Base-by-base conservation (phyloP, 2,329 filamentous ascomycete species). In the Aspergillus alliaceus region DNA sequence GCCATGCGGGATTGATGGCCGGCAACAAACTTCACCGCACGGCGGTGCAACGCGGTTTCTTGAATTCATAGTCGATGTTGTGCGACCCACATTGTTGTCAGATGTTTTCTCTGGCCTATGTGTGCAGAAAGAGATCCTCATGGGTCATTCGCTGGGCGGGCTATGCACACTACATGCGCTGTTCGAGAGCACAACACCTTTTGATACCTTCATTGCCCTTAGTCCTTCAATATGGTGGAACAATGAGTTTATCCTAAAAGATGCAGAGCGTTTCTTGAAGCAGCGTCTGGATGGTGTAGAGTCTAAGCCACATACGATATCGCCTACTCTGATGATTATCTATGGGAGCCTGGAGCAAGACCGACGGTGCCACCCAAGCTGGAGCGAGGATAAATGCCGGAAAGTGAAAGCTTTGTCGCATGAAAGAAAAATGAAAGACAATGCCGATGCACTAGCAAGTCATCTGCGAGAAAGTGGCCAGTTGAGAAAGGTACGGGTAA, bases 161-260 rank as follows among this genome's bases (percentile, higher is more conserved):
- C 67, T 83, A 1, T 82, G 82, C 46, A 69, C 74, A 0, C 68
- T 83, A 3, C 78, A 81, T 57, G 69, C 76, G 0, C 68, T 82
- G 6, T 77, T 78, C 51, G 75, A 70, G 0, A 66, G 70, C 3
- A 74, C 77, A 0, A 61, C 66, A 1, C 67, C 75, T 2, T 82
- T 82, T 53, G 70, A 80, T 53, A 74, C 71, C 8, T 80, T 75
- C 56, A 71, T 81, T 15, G 74, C 75, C 1, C 76, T 75, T 7
- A 82, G 79, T 24, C 80, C 79, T 0, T 76, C 75, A 0, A 75
- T 80, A 6, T 80, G 74, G 73, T 83, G 78, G 76, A 80, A 80
- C 59, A 62, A 77, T 15, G 61, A 70, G 1, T 80, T 74, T 53
- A 69, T 82, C 14, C 58, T 77, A 3, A 60, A 61, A 2, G 69